Conservation (phyloP, 2,329 filamentous ascomycete species). For the Decorospora gaudefroyi region DNA sequence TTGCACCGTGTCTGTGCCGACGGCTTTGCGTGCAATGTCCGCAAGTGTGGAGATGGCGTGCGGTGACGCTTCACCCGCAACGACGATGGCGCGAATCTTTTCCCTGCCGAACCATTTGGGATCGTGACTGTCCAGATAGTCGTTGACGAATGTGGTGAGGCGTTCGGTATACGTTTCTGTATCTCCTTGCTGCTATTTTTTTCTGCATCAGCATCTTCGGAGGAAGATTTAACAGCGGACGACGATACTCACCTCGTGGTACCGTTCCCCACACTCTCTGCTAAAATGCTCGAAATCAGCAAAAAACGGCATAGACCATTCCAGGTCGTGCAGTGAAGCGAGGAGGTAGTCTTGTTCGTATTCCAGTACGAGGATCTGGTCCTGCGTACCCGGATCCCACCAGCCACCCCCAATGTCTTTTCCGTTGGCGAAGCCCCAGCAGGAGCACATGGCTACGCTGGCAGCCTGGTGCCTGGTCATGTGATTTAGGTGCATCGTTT, state of each 20-base stretch:
- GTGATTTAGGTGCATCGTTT: too few relatives aligned
- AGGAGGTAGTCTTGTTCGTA: neutral
- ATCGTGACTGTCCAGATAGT: neutral
- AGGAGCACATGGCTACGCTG: neutral
- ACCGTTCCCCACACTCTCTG: neutral
- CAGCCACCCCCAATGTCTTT: neutral
- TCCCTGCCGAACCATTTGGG: neutral
- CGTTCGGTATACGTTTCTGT: neutral
- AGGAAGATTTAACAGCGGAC: neutral
- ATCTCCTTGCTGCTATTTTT: neutral
- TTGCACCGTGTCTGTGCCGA: neutral
- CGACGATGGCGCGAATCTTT: neutral
- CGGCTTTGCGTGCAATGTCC: neutral
- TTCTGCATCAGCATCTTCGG: neutral
- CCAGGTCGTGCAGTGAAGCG: neutral
- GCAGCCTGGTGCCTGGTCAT: neutral
- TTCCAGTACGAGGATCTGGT: too few relatives aligned
- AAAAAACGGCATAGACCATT: neutral
- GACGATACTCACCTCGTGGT: neutral
- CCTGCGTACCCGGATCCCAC: too few relatives aligned
- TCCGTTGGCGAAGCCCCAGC: neutral
- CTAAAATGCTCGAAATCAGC: neutral
- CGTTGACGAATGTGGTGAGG: neutral
- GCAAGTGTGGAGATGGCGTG: neutral
- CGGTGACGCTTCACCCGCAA: neutral